Percentiles rank a stretch among this genome's conserved stretches.
phyloP scores from a whole-genome alignment of 768 basidiomycete species.

The Psilocybe subaeruginosa region DNA sequence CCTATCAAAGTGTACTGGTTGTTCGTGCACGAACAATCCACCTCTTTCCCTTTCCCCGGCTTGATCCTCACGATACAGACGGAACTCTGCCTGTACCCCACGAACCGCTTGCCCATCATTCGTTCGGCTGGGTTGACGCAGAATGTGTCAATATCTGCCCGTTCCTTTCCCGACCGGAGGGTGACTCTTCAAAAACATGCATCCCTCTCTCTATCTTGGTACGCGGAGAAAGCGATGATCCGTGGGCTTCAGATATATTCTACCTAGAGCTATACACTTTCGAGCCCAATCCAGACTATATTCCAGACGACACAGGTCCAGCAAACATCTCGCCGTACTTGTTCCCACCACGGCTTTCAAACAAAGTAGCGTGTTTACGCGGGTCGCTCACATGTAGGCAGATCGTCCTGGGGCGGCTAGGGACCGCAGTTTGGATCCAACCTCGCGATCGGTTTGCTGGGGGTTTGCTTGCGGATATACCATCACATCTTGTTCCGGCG shows the following conservation, averaged over 20 bases:
- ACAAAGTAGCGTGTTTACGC: conserved; percentile 40
- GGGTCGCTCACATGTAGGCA: conserved; percentile 59
- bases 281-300: conserved; percentile 32
- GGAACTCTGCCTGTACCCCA: conserved; percentile 27
- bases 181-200: not conserved
- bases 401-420: conserved; percentile 54
- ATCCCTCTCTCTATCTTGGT: conserved; percentile 51
- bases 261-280: conserved; percentile 58
- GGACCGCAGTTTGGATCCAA: conserved; percentile 67
- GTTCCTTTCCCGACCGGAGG: conserved; percentile 2
- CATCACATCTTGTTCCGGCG: conserved; percentile 23
- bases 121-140: conserved; percentile 73
- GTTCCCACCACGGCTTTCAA: conserved; percentile 50
- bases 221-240: conserved; percentile 61
- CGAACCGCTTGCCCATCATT: conserved; percentile 42
- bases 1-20: conserved; percentile 51
- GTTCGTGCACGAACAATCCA: conserved; percentile 61
- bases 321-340: conserved; percentile 29
- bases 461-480: conserved; percentile 36
- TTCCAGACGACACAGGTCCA: not conserved
- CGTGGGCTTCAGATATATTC: conserved; percentile 54
- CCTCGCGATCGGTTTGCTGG: conserved; percentile 48
- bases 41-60: conserved; percentile 52
- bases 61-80: conserved; percentile 21
- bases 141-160: conserved; percentile 39